Conservation (phyloP, 2,329 filamentous ascomycete species). For the Cladosporium velox region DNA sequence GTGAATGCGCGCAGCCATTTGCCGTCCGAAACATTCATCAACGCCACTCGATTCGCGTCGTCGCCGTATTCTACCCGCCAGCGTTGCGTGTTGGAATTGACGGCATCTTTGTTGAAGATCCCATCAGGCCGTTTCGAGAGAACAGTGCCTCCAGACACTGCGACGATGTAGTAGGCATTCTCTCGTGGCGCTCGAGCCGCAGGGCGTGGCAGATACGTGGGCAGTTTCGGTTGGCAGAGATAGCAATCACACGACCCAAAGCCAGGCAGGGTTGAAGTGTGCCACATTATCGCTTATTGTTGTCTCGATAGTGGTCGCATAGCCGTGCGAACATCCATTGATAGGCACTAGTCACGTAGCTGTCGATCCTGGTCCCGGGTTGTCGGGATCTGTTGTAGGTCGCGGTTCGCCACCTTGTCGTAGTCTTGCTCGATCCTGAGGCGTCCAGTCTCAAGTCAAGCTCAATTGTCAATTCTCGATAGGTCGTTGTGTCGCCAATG, state of each 20-base stretch:
- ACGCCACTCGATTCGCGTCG: neutral
- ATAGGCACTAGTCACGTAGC: neutral
- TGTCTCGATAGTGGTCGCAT: neutral
- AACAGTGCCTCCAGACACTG: conserved; percentile 3
- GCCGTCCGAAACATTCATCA: conserved; percentile 8
- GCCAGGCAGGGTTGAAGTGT: neutral
- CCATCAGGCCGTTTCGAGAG: conserved; percentile 2
- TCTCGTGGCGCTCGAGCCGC: neutral
- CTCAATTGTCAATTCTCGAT: neutral
- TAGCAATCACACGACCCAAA: neutral
- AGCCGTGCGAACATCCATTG: neutral
- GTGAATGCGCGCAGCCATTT: conserved; percentile 8
- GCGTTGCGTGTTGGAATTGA: conserved; percentile 4
- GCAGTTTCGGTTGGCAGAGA: neutral
- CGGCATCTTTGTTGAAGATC: neutral
- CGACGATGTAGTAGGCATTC: conserved; percentile 9
- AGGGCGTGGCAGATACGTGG: conserved; percentile 8
- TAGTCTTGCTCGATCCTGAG: neutral
- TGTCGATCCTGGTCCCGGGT: neutral
- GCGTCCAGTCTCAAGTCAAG: neutral
- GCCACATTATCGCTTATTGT: neutral
- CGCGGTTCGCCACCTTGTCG: neutral
- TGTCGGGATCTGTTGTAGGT: neutral
- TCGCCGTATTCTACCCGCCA: conserved; percentile 12
- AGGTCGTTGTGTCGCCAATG: neutral